phyloP scores from a whole-genome alignment of 2,329 filamentous ascomycete species.

The Clathrospora elynae region DNA sequence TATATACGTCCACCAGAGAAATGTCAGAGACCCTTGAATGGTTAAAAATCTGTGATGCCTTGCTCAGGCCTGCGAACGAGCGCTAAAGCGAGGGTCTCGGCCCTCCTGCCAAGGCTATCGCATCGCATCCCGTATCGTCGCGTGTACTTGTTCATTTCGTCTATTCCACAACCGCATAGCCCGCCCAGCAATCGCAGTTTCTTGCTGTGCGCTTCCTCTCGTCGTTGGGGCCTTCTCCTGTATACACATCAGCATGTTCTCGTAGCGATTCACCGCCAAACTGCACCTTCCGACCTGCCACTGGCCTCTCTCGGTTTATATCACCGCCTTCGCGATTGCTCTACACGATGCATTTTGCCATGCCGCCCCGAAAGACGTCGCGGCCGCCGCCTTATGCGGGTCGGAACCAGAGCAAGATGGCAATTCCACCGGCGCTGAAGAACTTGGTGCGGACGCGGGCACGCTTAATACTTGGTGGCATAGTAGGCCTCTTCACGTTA shows the following conservation, averaged over 20 bases:
- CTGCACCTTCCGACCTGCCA: conserved; percentile 6
- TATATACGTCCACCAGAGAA: not conserved
- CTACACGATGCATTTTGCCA: conserved; percentile 77
- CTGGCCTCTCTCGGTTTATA: conserved; percentile 31
- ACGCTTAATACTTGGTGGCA: conserved; percentile 60
- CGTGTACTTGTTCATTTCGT: conserved; percentile 19
- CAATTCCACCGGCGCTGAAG: conserved; percentile 54
- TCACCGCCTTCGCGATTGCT: conserved; percentile 9
- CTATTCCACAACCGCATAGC: conserved; percentile 17
- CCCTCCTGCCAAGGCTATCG: conserved; percentile 22
- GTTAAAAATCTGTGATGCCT: not conserved
- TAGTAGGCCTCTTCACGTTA: conserved; percentile 60
- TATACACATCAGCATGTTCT: conserved; percentile 21
- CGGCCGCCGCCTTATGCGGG: conserved; percentile 73
- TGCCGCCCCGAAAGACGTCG: conserved; percentile 83
- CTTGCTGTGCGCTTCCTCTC: not conserved
- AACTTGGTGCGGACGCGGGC: conserved; percentile 58
- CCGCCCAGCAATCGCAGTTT: not conserved
- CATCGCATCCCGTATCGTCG: conserved; percentile 20
- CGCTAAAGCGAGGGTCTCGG: conserved; percentile 25
- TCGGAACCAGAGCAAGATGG: conserved; percentile 56
- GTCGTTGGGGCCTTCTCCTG: conserved; percentile 1
- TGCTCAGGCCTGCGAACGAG: conserved; percentile 3
- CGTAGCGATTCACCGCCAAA: conserved; percentile 15
- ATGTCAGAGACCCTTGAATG: not conserved